Evolutionary conservation across 2,329 filamentous ascomycete species (phyloP).

Genomic region (Beauveria sp.): DNA sequence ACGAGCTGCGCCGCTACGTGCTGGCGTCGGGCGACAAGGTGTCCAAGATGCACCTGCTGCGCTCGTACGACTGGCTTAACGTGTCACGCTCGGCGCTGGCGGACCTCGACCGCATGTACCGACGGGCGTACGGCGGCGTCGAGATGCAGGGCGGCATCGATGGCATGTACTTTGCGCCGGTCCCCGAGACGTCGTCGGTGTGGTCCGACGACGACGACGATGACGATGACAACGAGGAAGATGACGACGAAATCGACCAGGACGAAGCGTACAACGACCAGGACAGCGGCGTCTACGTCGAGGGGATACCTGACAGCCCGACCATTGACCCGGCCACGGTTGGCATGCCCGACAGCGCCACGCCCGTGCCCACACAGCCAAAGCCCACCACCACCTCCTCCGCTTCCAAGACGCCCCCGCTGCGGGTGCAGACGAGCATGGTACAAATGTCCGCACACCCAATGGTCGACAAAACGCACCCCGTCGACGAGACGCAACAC

Average conservation of each 20-base stretch:
- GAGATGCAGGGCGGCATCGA: slow-evolving; percentile 39
- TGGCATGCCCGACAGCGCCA: not conserved
- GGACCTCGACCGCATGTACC: slow-evolving; percentile 51
- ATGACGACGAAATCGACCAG: slow-evolving; percentile 8
- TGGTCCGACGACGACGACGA: not conserved
- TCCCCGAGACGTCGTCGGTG: not conserved
- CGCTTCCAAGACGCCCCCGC: slow-evolving; percentile 15
- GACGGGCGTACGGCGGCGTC: slow-evolving; percentile 45
- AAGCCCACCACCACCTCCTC: not conserved
- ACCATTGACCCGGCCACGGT: not conserved
- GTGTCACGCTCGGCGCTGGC: slow-evolving; percentile 40
- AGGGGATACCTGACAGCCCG: not conserved
- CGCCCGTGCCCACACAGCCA: not conserved
- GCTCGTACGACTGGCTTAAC: slow-evolving; percentile 50
- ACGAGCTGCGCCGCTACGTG: slow-evolving; percentile 53
- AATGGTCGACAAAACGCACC: not conserved
- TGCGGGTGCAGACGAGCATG: slow-evolving; percentile 40
- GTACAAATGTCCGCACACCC: slow-evolving; percentile 13
- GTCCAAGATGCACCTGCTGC: slow-evolving; percentile 41
- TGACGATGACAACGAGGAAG: not conserved
- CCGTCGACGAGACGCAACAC: not conserved
- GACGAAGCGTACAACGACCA: not conserved
- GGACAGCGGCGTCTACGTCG: not conserved
- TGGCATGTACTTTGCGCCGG: slow-evolving; percentile 19
- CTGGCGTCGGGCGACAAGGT: slow-evolving; percentile 45